Evolutionary conservation across 2,329 filamentous ascomycete species (phyloP), one percentile per base, ranked within the genome.

Genomic region (Aureobasidium uvarum): DNA sequence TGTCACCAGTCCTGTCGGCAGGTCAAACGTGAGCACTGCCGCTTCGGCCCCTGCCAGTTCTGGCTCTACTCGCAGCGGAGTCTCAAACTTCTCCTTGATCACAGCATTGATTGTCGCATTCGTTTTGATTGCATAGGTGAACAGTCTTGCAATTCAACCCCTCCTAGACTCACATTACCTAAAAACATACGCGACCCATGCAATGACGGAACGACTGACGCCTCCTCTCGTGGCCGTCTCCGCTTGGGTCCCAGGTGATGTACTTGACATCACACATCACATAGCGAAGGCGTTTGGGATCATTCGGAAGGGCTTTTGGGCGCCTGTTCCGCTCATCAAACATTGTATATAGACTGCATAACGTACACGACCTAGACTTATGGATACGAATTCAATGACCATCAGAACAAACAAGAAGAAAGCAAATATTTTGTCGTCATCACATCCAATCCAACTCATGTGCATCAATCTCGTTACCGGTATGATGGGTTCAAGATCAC

Each of bases 1-100:
- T 5, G 79, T 85, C n/a, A 76, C 74, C 7, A 71, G 74, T 33
- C 72, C 80, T 0, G 76, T 80, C 7, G 83, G 82, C 13, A 76
- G 82, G 43, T 76, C 70, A 59, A 70, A 67, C 16, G 69, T 76
- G 43, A 67, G 64, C 52, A 66, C 64, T 33, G 56, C 54, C 16
- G 55, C 59, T 33, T 65, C 59, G 20, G 56, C 39, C 5, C 52
- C 46, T 5, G 38, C 18, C 51, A 66, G 50, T 14, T 66, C 65
- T 36, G 58, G 23, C 20, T 60, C 65, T 63, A 23, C 23, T 20
- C 46, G 59, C n/a, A 54, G 45, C n/a, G 36, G 13, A 36, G 18
- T 55, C 16, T 48, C 39, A 14, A 58, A 33, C 10, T 48, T 56
- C 31, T 54, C 64, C 5, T 39, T 65, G 38, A 31, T 60, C 16